Percentiles rank a stretch among this genome's conserved stretches.
Evolutionary conservation across 2,329 filamentous ascomycete species (phyloP).

Genomic region (Thelonectria olida): DNA sequence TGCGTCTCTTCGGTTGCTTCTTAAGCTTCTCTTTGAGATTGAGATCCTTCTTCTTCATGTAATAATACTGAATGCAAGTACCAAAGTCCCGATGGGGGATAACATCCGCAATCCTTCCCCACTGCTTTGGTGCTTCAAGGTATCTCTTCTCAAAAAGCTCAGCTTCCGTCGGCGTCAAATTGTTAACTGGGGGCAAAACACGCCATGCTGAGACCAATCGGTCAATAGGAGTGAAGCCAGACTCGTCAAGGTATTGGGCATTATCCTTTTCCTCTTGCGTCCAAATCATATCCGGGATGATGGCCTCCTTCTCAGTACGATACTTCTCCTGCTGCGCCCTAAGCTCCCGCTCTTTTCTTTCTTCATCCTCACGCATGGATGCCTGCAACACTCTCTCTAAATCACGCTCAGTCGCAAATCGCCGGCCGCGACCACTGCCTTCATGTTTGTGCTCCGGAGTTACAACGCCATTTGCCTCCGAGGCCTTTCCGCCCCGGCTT

Average conservation of each 20-base stretch:
- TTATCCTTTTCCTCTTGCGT: slow-evolving; percentile 67
- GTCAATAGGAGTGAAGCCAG: slow-evolving; percentile 71
- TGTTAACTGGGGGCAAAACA: slow-evolving; percentile 76
- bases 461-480: slow-evolving; percentile 46
- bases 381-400: slow-evolving; percentile 77
- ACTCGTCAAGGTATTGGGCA: slow-evolving; percentile 70
- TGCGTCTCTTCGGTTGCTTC: slow-evolving; percentile 68
- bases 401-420: slow-evolving; percentile 77
- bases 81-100: slow-evolving; percentile 76
- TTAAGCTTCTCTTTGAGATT: slow-evolving; percentile 81
- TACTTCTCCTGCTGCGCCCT: slow-evolving; percentile 74
- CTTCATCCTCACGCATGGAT: slow-evolving; percentile 75
- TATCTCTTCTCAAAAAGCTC: slow-evolving; percentile 78
- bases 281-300: slow-evolving; percentile 76
- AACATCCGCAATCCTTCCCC: slow-evolving; percentile 78
- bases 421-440: slow-evolving; percentile 60
- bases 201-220: slow-evolving; percentile 76
- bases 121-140: slow-evolving; percentile 81
- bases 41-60: slow-evolving; percentile 78
- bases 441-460: slow-evolving; percentile 67
- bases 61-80: slow-evolving; percentile 87
- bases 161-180: slow-evolving; percentile 77
- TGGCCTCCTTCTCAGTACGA: slow-evolving; percentile 80
- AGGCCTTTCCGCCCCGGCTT: slow-evolving; percentile 60
- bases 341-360: slow-evolving; percentile 73